Evolutionary conservation across 2,329 filamentous ascomycete species (phyloP), one percentile per base, ranked within the genome.

Genomic region (Alternaria atra): DNA sequence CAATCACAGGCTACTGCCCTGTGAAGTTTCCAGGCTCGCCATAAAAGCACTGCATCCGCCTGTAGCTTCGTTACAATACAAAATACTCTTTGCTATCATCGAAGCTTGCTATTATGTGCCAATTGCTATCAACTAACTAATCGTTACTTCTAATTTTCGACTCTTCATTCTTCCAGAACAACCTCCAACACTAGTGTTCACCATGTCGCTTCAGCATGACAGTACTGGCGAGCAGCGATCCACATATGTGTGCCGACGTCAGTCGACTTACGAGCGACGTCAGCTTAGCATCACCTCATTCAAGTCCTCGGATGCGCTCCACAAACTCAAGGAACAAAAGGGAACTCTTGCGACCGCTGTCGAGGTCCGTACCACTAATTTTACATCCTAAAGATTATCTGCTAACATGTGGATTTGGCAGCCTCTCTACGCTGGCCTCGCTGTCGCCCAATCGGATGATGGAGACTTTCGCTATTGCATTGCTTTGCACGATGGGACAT

Each of bases 401-500:
- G 44, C 53, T 60, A 42, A 60, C 12, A 55, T 60, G 42, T 46
- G 65, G 17, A 9, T 17, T 6, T 27, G 56, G 8, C 52, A 79
- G 74, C 57, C 66, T 34, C 82, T 90, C 48, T 91, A 85, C 66
- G 76, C 88, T 42, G 89, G 89, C 55, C 85, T 91, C 34, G 87
- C 89, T 4, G 85, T 86, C 40, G 80, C 84, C 48, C 80, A 84
- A 48, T 76, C 81, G 1, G 80, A 85, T 32, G 81, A 85, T 15
- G 58, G 80, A 82, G 52, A 83, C 83, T 1, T 82, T 87, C 10
- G 84, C 86, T 5, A 75, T 15, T 71, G 69, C 13, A 81, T 93
- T 50, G 90, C 90, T 4, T 85, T 91, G 63, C 90, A 92, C 64
- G 91, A 94, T 73, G 87, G 87, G 6, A 89, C 89, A 4, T 94